A percentile compares a stretch with the other conserved stretches of the same genome.
These are phyloP conservation scores for Tetracladium setigerum DNA, from an alignment of 495 filamentous ascomycete species.

Conservation along the genomic window DNA sequence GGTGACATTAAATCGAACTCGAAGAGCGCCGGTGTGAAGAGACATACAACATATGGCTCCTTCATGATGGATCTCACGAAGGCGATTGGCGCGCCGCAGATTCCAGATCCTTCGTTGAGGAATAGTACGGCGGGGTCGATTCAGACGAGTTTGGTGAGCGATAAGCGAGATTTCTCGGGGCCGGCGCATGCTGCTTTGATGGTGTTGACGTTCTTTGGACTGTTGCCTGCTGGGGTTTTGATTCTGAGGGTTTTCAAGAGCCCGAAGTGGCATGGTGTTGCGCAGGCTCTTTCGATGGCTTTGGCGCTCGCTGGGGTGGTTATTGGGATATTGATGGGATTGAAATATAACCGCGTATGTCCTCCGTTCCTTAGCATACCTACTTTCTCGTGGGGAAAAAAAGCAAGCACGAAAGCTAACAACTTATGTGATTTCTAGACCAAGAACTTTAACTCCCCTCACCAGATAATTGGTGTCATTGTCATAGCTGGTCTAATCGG, in stretches of 20 bases:
- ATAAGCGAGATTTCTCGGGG: conserved; percentile 24
- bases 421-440: no score
- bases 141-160: conserved; percentile 16
- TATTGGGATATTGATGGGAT: conserved; percentile 41
- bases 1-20: conserved; percentile 31
- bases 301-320: conserved; percentile 39
- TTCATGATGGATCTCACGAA: conserved; percentile 46
- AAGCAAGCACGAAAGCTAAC: not conserved
- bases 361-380: not conserved
- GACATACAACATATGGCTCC: conserved; percentile 46
- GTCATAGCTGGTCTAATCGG: conserved; percentile 38
- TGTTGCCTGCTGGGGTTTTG: conserved; percentile 48
- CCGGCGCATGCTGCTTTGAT: conserved; percentile 45
- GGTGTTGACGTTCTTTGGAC: conserved; percentile 40
- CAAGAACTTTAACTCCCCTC: conserved; percentile 40
- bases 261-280: conserved; percentile 40
- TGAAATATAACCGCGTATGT: conserved; percentile 43
- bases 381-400: not conserved
- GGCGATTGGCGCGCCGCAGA: conserved; percentile 33
- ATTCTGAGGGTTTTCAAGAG: conserved; percentile 37
- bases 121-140: conserved; percentile 14
- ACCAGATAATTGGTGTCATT: conserved; percentile 53
- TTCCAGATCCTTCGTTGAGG: conserved; percentile 19
- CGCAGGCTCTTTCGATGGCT: conserved; percentile 35
- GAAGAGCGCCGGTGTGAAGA: conserved; percentile 32